A percentile compares a stretch with the other conserved stretches of the same genome.
Evolutionary conservation across 192 early-diverging fungal genomes (phyloP).

Genomic region (Coemansia sp.): DNA sequence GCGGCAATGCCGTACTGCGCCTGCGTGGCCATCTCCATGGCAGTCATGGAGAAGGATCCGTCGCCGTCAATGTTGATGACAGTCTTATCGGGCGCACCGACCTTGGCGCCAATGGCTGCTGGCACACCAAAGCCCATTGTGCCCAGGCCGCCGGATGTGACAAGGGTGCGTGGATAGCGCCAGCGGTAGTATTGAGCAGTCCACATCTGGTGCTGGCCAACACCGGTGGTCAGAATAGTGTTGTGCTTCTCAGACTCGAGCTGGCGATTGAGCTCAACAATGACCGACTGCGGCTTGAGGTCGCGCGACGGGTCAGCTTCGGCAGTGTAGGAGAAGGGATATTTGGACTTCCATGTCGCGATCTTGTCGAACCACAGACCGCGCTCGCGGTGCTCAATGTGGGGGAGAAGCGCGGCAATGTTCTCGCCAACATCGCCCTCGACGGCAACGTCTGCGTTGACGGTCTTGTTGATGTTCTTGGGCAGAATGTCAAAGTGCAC

Average conservation of each 20-base stretch:
- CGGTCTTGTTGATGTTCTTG: slow-evolving; percentile 99
- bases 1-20: slow-evolving; percentile 97
- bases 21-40: slow-evolving; percentile 97
- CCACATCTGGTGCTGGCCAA: slow-evolving; percentile 99
- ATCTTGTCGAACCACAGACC: slow-evolving; percentile 87
- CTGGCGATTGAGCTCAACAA: slow-evolving; percentile 91
- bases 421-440: slow-evolving; percentile 96
- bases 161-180: slow-evolving; percentile 84
- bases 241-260: slow-evolving; percentile 84
- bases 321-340: slow-evolving; percentile 83
- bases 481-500: slow-evolving; percentile 99
- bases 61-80: slow-evolving; percentile 99
- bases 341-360: slow-evolving; percentile 87
- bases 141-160: slow-evolving; percentile 96
- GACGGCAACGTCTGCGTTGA: slow-evolving; percentile 87
- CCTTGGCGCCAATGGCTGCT: slow-evolving; percentile 96
- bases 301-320: slow-evolving; percentile 64
- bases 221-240: slow-evolving; percentile 94
- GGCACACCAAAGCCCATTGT: slow-evolving; percentile 99
- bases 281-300: slow-evolving; percentile 92
- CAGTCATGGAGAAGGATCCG: slow-evolving; percentile 98
- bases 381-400: slow-evolving; percentile 70
- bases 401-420: slow-evolving; percentile 77
- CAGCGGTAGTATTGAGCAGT: slow-evolving; percentile 95
- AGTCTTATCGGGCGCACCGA: slow-evolving; percentile 89